A percentile compares a stretch with the other conserved stretches of the same genome.
phyloP scores from a whole-genome alignment of 139 green algal genomes.

The Chlorella vulgaris region DNA sequence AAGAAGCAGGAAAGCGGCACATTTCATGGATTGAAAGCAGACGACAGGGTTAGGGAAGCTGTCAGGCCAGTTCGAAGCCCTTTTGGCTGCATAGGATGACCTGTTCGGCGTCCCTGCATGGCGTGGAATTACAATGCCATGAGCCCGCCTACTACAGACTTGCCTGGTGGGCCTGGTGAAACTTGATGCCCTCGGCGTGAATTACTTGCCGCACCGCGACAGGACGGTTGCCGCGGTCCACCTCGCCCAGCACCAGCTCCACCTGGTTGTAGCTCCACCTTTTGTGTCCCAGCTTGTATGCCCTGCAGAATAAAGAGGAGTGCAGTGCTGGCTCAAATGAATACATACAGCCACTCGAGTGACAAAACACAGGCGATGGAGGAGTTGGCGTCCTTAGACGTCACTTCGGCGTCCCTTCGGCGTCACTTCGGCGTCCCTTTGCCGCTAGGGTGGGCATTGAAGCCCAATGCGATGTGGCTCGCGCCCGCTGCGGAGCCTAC shows the following conservation, averaged over 20 bases:
- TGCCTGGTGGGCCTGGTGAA: neutral
- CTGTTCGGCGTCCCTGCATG: neutral
- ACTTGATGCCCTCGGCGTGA: neutral
- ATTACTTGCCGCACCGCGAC: slow-evolving; percentile 19
- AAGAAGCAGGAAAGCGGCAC: neutral
- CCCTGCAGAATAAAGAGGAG: too few species aligned
- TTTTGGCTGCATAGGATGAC: neutral
- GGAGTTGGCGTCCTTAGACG: too few species aligned
- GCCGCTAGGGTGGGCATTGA: too few species aligned
- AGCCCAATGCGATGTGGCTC: too few species aligned
- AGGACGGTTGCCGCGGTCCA: neutral
- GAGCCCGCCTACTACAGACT: neutral
- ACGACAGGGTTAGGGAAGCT: neutral
- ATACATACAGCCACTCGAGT: too few species aligned
- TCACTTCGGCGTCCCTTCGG: too few species aligned
- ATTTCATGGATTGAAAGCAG: neutral
- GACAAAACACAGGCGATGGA: too few species aligned
- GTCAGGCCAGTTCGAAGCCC: neutral
- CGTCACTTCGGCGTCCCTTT: too few species aligned
- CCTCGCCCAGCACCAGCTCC: slow-evolving; percentile 47
- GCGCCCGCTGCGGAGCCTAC: too few species aligned
- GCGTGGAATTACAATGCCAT: neutral
- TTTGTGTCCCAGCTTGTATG: slow-evolving; percentile 71
- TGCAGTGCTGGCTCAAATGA: too few species aligned
- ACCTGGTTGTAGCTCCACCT: slow-evolving; percentile 74